phyloP scores from a whole-genome alignment of 176 grass and related monocot genomes.

The Puya raimondii region DNA sequence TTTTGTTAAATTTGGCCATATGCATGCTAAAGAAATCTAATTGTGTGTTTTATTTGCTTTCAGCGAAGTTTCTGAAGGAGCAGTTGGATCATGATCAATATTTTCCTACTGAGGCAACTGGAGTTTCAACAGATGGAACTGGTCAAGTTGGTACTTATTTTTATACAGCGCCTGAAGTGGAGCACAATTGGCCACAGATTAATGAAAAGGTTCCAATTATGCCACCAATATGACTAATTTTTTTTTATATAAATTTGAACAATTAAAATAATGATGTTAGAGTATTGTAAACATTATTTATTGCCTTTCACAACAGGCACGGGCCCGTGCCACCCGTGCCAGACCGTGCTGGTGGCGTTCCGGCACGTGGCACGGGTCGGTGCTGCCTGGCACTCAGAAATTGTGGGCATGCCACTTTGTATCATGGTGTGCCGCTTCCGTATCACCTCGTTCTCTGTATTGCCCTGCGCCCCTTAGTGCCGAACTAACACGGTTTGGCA shows the following conservation, averaged over 20 bases:
- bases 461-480: too few species aligned
- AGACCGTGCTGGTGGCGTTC: too few species aligned
- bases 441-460: too few species aligned
- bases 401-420: too few species aligned
- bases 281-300: not conserved
- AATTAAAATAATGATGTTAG: not conserved
- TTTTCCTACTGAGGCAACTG: constrained; percentile 68
- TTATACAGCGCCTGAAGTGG: constrained; percentile 92
- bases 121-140: constrained; percentile 81
- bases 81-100: constrained; percentile 83
- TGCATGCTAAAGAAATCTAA: constrained; percentile 2
- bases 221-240: not conserved
- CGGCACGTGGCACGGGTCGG: too few species aligned
- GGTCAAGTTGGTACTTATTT: constrained; percentile 96
- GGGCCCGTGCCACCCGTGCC: too few species aligned
- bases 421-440: too few species aligned
- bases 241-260: not conserved
- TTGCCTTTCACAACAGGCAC: not conserved
- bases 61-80: constrained; percentile 97
- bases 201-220: constrained; percentile 68
- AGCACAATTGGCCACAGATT: constrained; percentile 91
- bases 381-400: too few species aligned
- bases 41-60: constrained; percentile 26
- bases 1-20: constrained; percentile 18
- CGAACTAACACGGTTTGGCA: too few species aligned